Percentiles rank a stretch among this genome's conserved stretches.
These are phyloP conservation scores for Cryptococcus neoformans DNA, from an alignment of 1,284 basidiomycete species.

Conservation along the genomic window DNA sequence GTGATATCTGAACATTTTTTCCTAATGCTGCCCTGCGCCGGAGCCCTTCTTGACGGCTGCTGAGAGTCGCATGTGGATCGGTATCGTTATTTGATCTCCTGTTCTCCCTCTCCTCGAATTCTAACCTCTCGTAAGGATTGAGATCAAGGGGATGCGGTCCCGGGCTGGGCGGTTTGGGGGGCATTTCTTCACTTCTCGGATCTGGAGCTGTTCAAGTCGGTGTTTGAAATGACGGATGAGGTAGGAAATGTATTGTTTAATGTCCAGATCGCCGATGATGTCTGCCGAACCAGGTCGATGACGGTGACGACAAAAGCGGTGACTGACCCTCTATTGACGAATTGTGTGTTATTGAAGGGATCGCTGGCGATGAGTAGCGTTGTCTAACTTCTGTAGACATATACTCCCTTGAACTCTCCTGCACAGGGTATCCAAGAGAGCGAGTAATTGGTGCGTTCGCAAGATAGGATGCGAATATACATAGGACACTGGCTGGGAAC, in stretches of 20 bases:
- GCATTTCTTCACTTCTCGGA: background rate
- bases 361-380: too few relatives aligned
- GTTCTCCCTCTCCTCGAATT: background rate
- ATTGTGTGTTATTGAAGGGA: too few relatives aligned
- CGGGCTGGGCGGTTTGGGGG: constrained; percentile 1
- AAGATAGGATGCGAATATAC: too few relatives aligned
- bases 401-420: too few relatives aligned
- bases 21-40: constrained; percentile 5
- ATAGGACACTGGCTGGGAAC: too few relatives aligned
- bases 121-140: constrained; percentile 8
- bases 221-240: background rate
- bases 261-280: background rate
- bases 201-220: background rate
- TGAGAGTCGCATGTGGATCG: background rate
- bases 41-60: constrained; percentile 1
- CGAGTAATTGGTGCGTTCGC: too few relatives aligned
- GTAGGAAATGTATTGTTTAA: background rate
- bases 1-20: background rate
- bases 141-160: constrained; percentile 6
- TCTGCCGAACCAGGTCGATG: background rate
- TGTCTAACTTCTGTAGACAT: too few relatives aligned
- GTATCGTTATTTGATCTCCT: background rate
- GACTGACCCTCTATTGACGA: background rate
- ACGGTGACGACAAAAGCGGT: background rate
- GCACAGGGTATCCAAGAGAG: too few relatives aligned